These are phyloP conservation scores for Coemansia sp. DNA, from an alignment of 192 early-diverging fungal species.

Conservation along the genomic window DNA sequence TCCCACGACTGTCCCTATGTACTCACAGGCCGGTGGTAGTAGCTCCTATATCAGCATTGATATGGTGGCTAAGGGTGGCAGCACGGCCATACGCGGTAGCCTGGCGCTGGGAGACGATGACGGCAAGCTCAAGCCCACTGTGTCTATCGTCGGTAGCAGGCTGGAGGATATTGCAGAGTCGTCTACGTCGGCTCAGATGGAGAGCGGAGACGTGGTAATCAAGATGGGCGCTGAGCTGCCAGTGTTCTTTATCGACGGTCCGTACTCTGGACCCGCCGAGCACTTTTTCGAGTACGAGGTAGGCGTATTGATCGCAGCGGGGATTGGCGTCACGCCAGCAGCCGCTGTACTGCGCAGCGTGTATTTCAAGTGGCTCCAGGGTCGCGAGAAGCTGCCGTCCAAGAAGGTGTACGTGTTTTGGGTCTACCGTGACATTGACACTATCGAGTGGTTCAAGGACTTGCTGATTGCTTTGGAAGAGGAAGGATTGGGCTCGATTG, in stretches of 20 bases:
- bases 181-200: not conserved
- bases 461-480: slow-evolving; percentile 69
- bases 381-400: slow-evolving; percentile 58
- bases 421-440: slow-evolving; percentile 72
- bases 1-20: slow-evolving; percentile 25
- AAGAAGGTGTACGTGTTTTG: slow-evolving; percentile 82
- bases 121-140: slow-evolving; percentile 15
- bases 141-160: slow-evolving; percentile 6
- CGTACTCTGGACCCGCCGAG: slow-evolving; percentile 72
- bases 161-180: not conserved
- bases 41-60: slow-evolving; percentile 52
- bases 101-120: slow-evolving; percentile 4
- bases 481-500: slow-evolving; percentile 63
- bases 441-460: slow-evolving; percentile 86
- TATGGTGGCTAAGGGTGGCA: slow-evolving; percentile 26
- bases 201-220: slow-evolving; percentile 15
- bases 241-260: slow-evolving; percentile 70
- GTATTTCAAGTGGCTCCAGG: slow-evolving; percentile 68
- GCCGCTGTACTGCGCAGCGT: slow-evolving; percentile 76
- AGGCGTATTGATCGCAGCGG: slow-evolving; percentile 74
- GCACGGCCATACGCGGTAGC: not conserved
- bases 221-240: slow-evolving; percentile 53
- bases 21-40: slow-evolving; percentile 29
- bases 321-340: slow-evolving; percentile 82
- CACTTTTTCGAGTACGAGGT: slow-evolving; percentile 78